phyloP scores from a whole-genome alignment of 176 grass and related monocot genomes.

The Zea luxurians region DNA sequence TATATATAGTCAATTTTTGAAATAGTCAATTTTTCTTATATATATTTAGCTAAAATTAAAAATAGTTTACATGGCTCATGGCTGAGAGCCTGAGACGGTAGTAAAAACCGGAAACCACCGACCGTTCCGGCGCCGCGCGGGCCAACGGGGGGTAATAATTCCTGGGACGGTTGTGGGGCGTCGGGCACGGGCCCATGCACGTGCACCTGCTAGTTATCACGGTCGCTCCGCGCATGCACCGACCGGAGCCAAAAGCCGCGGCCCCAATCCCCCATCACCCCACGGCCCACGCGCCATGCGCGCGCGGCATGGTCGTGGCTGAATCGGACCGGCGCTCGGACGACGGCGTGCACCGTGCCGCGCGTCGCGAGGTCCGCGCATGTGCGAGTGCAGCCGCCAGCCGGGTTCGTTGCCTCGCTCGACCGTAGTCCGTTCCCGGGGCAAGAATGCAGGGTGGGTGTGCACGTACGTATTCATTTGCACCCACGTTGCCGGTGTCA shows the following conservation, averaged over 20 bases:
- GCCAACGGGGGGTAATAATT: neutral
- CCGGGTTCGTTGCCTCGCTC: neutral
- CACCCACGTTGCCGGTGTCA: slow-evolving; percentile 8
- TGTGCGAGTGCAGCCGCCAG: neutral
- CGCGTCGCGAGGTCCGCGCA: neutral
- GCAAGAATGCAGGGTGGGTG: neutral
- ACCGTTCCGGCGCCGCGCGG: no score
- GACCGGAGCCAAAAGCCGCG: slow-evolving; percentile 23
- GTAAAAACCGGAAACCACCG: no score
- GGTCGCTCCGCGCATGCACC: slow-evolving; percentile 21
- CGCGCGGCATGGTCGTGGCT: neutral
- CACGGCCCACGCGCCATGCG: neutral
- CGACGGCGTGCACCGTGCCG: neutral
- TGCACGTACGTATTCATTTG: neutral
- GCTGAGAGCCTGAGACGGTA: no score
- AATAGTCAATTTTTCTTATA: no score
- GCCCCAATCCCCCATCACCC: neutral
- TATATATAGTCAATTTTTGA: no score
- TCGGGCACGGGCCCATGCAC: slow-evolving; percentile 22
- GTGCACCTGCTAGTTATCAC: slow-evolving; percentile 4
- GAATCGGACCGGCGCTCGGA: neutral
- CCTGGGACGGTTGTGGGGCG: neutral
- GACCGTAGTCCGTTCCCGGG: neutral
- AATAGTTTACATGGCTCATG: no score
- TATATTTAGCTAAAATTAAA: no score